These are phyloP conservation scores for Fusarium poae DNA, from an alignment of 2,329 filamentous ascomycete species.

Conservation along the genomic window DNA sequence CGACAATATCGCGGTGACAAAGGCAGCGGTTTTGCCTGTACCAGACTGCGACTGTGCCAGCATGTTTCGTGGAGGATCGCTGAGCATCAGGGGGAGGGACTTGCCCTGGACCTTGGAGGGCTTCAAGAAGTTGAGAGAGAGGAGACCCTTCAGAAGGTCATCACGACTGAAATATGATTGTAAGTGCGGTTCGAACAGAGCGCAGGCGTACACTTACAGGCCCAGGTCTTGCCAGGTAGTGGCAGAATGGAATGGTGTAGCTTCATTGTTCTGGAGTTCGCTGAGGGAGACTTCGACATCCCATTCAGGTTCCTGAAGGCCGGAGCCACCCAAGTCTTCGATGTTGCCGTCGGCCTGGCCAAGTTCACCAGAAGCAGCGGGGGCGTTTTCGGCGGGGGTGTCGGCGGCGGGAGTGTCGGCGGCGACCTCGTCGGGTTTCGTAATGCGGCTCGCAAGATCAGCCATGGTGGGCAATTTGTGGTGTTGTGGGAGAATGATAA, in stretches of 20 bases:
- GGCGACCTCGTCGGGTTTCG: conserved; percentile 57
- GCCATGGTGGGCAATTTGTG: conserved; percentile 54
- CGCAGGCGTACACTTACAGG: conserved; percentile 66
- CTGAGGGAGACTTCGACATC: conserved; percentile 94
- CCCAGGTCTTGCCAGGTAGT: conserved; percentile 87
- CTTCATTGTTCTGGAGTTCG: conserved; percentile 86
- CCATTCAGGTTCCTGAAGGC: conserved; percentile 78
- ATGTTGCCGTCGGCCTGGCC: conserved; percentile 56
- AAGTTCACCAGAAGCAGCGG: conserved; percentile 44
- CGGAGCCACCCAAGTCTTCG: conserved; percentile 61
- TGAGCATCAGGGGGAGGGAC: conserved; percentile 88
- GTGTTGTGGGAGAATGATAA: conserved; percentile 11
- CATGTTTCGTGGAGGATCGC: conserved; percentile 90
- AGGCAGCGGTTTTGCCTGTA: conserved; percentile 97
- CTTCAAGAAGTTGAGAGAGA: conserved; percentile 88
- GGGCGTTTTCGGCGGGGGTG: conserved; percentile 35
- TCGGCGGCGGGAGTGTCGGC: conserved; percentile 37
- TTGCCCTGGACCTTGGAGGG: conserved; percentile 98
- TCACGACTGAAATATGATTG: conserved; percentile 50
- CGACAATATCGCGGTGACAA: conserved; percentile 90
- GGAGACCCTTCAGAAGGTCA: conserved; percentile 80
- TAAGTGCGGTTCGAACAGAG: conserved; percentile 12
- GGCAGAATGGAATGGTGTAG: conserved; percentile 88
- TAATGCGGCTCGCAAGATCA: conserved; percentile 66
- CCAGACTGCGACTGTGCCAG: conserved; percentile 99